These are phyloP conservation scores for Choiromyces venosus DNA, from an alignment of 495 filamentous ascomycete genomes.

Conservation along the genomic window DNA sequence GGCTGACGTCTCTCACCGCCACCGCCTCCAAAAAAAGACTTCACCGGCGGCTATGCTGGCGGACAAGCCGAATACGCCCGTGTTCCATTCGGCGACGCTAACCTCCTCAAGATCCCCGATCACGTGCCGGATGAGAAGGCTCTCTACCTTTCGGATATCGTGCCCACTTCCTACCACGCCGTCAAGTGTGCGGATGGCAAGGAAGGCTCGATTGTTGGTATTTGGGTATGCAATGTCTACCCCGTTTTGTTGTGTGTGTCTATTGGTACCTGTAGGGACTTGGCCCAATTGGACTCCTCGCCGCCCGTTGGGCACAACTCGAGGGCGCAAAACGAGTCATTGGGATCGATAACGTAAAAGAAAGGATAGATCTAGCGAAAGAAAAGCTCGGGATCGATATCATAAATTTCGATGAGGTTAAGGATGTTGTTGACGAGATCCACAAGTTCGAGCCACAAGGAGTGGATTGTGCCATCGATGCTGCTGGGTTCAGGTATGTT, in stretches of 20 bases:
- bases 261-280: conserved; percentile 13
- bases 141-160: conserved; percentile 74
- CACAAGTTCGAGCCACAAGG: conserved; percentile 66
- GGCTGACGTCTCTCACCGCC: not conserved
- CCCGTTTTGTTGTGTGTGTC: not conserved
- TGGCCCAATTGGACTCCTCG: conserved; percentile 70
- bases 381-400: conserved; percentile 54
- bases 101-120: conserved; percentile 72
- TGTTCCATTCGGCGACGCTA: conserved; percentile 76
- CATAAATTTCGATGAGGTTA: conserved; percentile 54
- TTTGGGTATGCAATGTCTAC: conserved; percentile 61
- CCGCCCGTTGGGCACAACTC: conserved; percentile 62
- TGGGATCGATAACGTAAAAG: conserved; percentile 59
- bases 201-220: conserved; percentile 70
- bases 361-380: conserved; percentile 61
- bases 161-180: conserved; percentile 71
- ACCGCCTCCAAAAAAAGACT: conserved; percentile 43
- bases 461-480: conserved; percentile 71
- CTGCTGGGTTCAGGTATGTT: conserved; percentile 17
- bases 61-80: conserved; percentile 85
- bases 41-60: conserved; percentile 83
- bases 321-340: conserved; percentile 73
- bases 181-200: conserved; percentile 81
- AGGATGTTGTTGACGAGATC: conserved; percentile 62
- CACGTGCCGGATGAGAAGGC: conserved; percentile 82